These are phyloP conservation scores for barrel medic (Medicago truncatula) DNA, from an alignment of 306 rosid genomes.

Conservation along the genomic window MtrunA17r5.0-ANR NC_053042.1:13991501-13992000, in stretches of 20 bases:
- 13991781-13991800: constrained; percentile 79
- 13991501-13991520: background rate
- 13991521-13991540: background rate
- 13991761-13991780: constrained; percentile 80
- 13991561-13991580: constrained; percentile 1
- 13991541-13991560: background rate
- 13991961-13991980: constrained; percentile 39
- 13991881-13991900: constrained; percentile 28
- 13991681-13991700: constrained; percentile 30
- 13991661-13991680: constrained; percentile 6
- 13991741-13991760: constrained; percentile 58
- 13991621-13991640: constrained; percentile 2
- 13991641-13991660: background rate
- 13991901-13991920: constrained; percentile 38
- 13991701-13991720: constrained; percentile 24
- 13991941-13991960: constrained; percentile 32
- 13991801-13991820: constrained; percentile 68
- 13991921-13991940: constrained; percentile 21
- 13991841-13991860: constrained; percentile 59
- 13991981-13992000: constrained; percentile 61
- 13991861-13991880: constrained; percentile 70
- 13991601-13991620: background rate
- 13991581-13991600: background rate
- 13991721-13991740: constrained; percentile 64
- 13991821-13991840: constrained; percentile 73